These are phyloP conservation scores for Ganoderma lucidum DNA, from an alignment of 1,284 basidiomycete genomes.

Conservation along the genomic window DNA sequence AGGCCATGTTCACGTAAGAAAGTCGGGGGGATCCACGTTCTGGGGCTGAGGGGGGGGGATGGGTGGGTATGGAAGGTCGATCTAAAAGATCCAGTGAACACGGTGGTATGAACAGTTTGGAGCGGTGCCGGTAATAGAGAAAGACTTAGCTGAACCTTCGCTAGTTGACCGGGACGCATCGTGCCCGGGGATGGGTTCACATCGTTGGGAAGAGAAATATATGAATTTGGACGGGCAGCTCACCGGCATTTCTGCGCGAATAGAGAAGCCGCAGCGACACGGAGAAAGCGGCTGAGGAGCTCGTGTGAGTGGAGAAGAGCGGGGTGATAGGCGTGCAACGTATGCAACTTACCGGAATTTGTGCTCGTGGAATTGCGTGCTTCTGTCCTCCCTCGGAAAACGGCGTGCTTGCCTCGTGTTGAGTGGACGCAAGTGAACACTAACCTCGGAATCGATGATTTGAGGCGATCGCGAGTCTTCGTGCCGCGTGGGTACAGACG, in stretches of 20 bases:
- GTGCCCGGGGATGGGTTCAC: background rate
- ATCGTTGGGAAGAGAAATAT: background rate
- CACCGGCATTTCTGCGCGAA: background rate
- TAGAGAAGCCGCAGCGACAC: background rate
- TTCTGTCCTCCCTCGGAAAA: constrained; percentile 51
- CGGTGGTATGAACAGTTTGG: background rate
- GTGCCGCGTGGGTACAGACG: background rate
- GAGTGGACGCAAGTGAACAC: background rate
- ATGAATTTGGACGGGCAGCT: background rate
- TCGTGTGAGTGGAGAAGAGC: constrained; percentile 38
- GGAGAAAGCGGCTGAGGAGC: background rate
- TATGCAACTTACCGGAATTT: constrained; percentile 55
- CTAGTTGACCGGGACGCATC: background rate
- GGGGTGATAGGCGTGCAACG: constrained; percentile 57
- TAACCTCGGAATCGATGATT: background rate
- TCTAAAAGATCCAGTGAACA: background rate
- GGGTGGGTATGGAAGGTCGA: background rate
- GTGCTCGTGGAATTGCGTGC: constrained; percentile 49
- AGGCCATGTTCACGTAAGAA: background rate
- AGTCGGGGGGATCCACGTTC: background rate
- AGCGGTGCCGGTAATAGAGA: background rate
- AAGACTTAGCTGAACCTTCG: background rate
- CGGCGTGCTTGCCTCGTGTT: background rate
- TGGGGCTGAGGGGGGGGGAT: background rate
- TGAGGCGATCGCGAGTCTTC: background rate